Conservation (phyloP, 2,329 filamentous ascomycete species). For the Stylonectria norvegica region DNA sequence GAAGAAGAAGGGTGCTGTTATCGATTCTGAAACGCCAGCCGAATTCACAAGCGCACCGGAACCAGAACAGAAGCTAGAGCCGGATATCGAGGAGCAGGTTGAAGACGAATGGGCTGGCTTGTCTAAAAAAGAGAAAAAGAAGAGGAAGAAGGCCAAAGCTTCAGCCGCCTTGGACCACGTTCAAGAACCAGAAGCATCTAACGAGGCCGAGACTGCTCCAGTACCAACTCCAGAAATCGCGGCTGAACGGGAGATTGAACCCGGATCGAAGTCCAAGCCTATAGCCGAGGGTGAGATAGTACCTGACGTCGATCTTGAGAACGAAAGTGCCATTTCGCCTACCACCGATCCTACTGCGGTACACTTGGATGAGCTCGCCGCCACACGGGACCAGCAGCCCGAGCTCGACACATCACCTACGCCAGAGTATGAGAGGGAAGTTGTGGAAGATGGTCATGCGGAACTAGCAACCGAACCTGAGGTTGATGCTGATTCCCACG, state of each 20-base stretch:
- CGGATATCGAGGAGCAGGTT: slow-evolving; percentile 18
- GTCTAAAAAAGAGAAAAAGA: slow-evolving; percentile 1
- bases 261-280: background rate
- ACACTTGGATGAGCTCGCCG: no score
- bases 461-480: no score
- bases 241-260: background rate
- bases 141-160: background rate
- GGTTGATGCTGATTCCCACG: no score
- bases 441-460: no score
- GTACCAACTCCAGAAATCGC: background rate
- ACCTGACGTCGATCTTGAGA: no score
- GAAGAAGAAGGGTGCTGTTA: slow-evolving; percentile 16
- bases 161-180: background rate
- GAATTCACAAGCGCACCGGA: slow-evolving; percentile 15
- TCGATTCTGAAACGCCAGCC: slow-evolving; percentile 14
- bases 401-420: no score
- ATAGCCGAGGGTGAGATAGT: no score
- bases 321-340: no score
- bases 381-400: no score
- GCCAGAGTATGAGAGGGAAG: no score
- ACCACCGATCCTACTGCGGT: no score
- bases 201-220: background rate
- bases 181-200: background rate
- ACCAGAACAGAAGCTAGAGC: slow-evolving; percentile 11
- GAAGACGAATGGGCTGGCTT: background rate